These are phyloP conservation scores for Mollisiaceae sp. DNA, from an alignment of 2,329 filamentous ascomycete species.

Conservation along the genomic window DNA sequence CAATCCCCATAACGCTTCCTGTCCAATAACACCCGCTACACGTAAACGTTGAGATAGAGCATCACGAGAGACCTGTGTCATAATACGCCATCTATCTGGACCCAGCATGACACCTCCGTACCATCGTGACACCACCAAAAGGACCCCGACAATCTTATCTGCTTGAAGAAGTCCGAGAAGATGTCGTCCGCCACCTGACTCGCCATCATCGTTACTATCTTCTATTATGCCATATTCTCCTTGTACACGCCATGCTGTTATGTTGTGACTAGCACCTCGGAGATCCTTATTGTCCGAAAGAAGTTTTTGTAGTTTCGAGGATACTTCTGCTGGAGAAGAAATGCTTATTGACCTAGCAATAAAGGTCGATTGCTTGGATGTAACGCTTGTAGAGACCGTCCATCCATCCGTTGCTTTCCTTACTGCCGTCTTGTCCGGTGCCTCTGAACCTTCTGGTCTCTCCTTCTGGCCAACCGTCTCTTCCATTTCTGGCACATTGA, in stretches of 20 bases:
- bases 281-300: conserved; percentile 55
- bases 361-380: conserved; percentile 61
- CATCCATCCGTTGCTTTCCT: conserved; percentile 44
- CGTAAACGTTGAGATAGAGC: conserved; percentile 58
- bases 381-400: conserved; percentile 57
- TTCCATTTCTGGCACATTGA: conserved; percentile 1
- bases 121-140: conserved; percentile 66
- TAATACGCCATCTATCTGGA: conserved; percentile 65
- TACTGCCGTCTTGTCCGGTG: neutral
- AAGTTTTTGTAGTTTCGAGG: conserved; percentile 52
- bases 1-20: conserved; percentile 65
- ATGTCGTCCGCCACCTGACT: conserved; percentile 62
- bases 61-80: conserved; percentile 61
- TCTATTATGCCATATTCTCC: conserved; percentile 35
- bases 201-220: conserved; percentile 58
- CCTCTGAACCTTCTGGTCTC: neutral
- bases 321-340: conserved; percentile 48
- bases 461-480: conserved; percentile 1
- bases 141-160: conserved; percentile 53
- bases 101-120: conserved; percentile 67
- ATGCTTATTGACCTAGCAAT: conserved; percentile 57
- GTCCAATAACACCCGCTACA: conserved; percentile 48
- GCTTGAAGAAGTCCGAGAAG: conserved; percentile 60
- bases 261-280: conserved; percentile 61
- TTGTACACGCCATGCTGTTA: conserved; percentile 41